Conservation (phyloP, 2,329 filamentous ascomycete genomes). For the Pyrenophora seminiperda region DNA sequence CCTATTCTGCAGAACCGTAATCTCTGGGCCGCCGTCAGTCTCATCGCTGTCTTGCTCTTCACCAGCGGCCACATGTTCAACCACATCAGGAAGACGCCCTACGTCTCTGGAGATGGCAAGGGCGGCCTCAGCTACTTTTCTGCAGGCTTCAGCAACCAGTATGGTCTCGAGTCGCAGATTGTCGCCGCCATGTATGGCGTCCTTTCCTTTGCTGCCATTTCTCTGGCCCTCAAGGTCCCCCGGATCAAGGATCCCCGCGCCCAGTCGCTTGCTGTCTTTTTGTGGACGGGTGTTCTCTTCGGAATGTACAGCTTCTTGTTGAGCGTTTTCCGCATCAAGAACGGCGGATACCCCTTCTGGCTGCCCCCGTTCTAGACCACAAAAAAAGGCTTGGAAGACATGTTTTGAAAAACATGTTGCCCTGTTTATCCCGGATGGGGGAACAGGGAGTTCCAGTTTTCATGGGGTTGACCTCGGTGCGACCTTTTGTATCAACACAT, state of each 20-base stretch:
- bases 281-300: slow-evolving; percentile 78
- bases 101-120: slow-evolving; percentile 81
- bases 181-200: slow-evolving; percentile 84
- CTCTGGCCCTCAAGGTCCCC: slow-evolving; percentile 91
- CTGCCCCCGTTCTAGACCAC: slow-evolving; percentile 83
- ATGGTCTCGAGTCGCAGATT: slow-evolving; percentile 93
- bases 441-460: no score
- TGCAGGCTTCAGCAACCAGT: slow-evolving; percentile 89
- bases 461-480: no score
- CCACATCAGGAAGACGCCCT: slow-evolving; percentile 94
- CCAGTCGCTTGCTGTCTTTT: slow-evolving; percentile 80
- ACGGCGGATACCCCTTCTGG: slow-evolving; percentile 90
- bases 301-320: slow-evolving; percentile 91
- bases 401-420: no score
- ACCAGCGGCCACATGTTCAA: slow-evolving; percentile 99
- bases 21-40: slow-evolving; percentile 86
- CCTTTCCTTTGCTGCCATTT: slow-evolving; percentile 87
- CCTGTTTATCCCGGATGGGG: no score
- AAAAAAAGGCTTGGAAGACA: background rate
- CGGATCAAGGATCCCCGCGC: slow-evolving; percentile 75
- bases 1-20: slow-evolving; percentile 89
- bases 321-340: slow-evolving; percentile 93
- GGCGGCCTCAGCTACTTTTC: slow-evolving; percentile 92
- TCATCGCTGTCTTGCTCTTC: slow-evolving; percentile 89
- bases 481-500: background rate